These are phyloP conservation scores for Globisporangium abappressorium DNA, from an alignment of 352 stramenopile genomes.

Conservation along the genomic window DNA sequence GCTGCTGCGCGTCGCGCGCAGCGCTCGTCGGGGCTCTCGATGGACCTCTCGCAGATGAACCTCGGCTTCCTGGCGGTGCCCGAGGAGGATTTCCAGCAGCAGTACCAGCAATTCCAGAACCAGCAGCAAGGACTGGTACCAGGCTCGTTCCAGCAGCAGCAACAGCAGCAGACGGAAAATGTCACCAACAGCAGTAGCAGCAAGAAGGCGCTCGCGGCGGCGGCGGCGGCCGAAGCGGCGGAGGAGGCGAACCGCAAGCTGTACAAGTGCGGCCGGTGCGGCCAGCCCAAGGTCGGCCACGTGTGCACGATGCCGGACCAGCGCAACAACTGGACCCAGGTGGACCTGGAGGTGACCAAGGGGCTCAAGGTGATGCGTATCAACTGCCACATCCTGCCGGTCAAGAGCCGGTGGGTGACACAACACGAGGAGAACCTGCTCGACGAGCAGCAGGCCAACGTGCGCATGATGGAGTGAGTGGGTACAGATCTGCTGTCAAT, in stretches of 20 bases:
- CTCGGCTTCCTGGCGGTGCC: slow-evolving; percentile 64
- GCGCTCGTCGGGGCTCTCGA: slow-evolving; percentile 71
- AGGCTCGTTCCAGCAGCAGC: not conserved
- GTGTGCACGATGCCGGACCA: slow-evolving; percentile 85
- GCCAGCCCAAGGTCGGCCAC: slow-evolving; percentile 82
- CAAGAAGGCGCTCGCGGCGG: slow-evolving; percentile 24
- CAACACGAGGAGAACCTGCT: slow-evolving; percentile 60
- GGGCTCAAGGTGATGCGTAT: slow-evolving; percentile 67
- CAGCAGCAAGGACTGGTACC: slow-evolving; percentile 16
- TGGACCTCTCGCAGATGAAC: slow-evolving; percentile 85
- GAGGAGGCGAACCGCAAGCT: slow-evolving; percentile 65
- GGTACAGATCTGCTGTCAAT: not conserved
- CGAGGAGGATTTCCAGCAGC: slow-evolving; percentile 52
- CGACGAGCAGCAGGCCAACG: slow-evolving; percentile 7
- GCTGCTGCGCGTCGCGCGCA: slow-evolving; percentile 29
- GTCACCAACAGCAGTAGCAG: slow-evolving; percentile 23
- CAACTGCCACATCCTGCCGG: slow-evolving; percentile 70
- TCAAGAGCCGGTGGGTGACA: slow-evolving; percentile 62
- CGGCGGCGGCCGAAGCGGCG: not conserved
- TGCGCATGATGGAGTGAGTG: not conserved
- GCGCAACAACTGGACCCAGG: slow-evolving; percentile 84
- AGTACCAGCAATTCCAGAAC: slow-evolving; percentile 27
- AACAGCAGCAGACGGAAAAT: slow-evolving; percentile 13
- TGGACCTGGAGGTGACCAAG: slow-evolving; percentile 74
- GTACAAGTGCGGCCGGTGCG: slow-evolving; percentile 87